Base-by-base conservation (phyloP, 2,329 filamentous ascomycete genomes). In the Cladosporium sp. region DNA sequence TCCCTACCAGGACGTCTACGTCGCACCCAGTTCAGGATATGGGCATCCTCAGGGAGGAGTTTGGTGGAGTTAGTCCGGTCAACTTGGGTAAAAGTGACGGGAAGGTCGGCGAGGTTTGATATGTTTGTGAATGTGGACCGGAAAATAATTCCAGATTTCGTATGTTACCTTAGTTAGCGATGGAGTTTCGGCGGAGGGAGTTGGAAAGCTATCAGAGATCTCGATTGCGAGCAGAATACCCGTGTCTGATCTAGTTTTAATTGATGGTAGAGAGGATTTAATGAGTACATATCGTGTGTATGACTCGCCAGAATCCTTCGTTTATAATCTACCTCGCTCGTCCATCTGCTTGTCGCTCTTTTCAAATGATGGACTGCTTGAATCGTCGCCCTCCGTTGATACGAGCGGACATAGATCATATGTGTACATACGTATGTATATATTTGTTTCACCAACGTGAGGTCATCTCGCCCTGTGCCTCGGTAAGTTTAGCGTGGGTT, bases 1-100 rank as follows among this genome's bases (percentile, higher is more conserved):
- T 77, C 91, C 92, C 1, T 96, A 95, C 73, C 89, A 92, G 74
- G 88, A 88, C 59, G 89, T 89, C 78, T 96, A 94, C 72, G 88
- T 92, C 68, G 89, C 91, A 39, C 90, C 91, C 1, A 90, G 26
- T 30, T 60, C 64, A 3, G 64, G 64, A 13, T 49, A 65, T 49
- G 64, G 64, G 26, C 57, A 65, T 51, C 57, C 64, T 30, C 64
- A 65, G 49, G 58, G 57, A 36, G 64, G 57, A 3, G 49, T 39
- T 25, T 65, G 63, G 63, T 65, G 59, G 59, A 46, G 32, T 10
- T 57, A 32, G 32, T 23, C 23, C 11, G 26, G 32, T 21, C 8
- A 21, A 10, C 3, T 32, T 32, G 39, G 39, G 4, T 3, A 46
- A 21, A 46, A 0, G 0, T 21, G 6, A 10, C 6, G 8, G 18